Evolutionary conservation across 179 eudicot genomes (phyloP).

Genomic region (Gypsophila paniculata): DNA sequence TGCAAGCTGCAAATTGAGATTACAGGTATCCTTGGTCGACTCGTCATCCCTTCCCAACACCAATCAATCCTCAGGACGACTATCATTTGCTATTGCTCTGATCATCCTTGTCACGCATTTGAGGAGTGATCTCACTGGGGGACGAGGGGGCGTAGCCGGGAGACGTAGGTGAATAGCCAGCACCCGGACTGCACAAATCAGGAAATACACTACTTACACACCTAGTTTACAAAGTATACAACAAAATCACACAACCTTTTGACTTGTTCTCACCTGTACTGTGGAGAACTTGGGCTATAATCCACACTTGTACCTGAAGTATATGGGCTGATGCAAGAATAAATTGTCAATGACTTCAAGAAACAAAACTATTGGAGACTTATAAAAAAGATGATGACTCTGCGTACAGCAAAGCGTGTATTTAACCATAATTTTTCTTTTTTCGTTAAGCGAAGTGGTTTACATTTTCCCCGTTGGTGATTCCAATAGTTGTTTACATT

Average conservation of each 20-base stretch:
- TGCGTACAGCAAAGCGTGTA: background rate
- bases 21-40: background rate
- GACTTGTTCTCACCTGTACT: constrained; percentile 56
- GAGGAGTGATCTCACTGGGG: constrained; percentile 77
- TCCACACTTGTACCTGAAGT: constrained; percentile 68
- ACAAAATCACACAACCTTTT: background rate
- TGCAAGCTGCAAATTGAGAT: no score
- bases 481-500: no score
- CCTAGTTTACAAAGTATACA: background rate
- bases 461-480: no score
- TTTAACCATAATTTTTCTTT: no score
- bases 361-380: background rate
- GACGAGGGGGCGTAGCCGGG: constrained; percentile 98
- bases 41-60: background rate
- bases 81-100: constrained; percentile 23
- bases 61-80: background rate
- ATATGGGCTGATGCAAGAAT: constrained; percentile 60
- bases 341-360: constrained; percentile 6
- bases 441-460: no score
- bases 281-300: constrained; percentile 95
- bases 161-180: constrained; percentile 91
- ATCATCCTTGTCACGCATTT: constrained; percentile 55
- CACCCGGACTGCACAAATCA: constrained; percentile 65
- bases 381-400: no score
- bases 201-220: background rate